phyloP scores from a whole-genome alignment of 257 asterid species.

The Linaria vulgaris region DNA sequence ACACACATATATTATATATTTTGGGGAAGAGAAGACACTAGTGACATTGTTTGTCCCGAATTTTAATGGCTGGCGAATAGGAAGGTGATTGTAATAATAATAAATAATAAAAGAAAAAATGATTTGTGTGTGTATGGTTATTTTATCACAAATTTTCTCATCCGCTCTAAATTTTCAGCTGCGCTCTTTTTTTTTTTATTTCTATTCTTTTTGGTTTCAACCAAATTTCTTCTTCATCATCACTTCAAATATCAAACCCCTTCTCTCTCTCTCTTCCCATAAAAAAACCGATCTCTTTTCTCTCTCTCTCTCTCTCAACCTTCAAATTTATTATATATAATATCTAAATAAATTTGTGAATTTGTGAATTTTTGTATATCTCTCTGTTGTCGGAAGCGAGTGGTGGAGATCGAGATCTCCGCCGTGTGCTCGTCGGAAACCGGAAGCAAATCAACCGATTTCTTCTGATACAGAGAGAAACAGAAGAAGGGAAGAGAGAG shows the following conservation, averaged over 20 bases:
- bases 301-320: conserved; percentile 21
- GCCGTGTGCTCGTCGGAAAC: conserved; percentile 48
- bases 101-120: not conserved
- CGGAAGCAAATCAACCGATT: conserved; percentile 18
- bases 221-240: not conserved
- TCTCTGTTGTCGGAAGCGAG: conserved; percentile 20
- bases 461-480: conserved; percentile 34
- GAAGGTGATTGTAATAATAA: not conserved
- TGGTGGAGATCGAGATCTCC: conserved; percentile 62
- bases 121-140: not conserved
- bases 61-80: not conserved
- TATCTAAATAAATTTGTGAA: no score
- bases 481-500: conserved; percentile 21
- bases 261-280: conserved; percentile 15
- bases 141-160: not conserved
- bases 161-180: not conserved
- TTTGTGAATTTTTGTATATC: no score
- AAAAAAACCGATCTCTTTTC: no score
- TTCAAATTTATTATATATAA: not conserved
- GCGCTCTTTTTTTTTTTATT: not conserved
- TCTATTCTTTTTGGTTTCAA: conserved; percentile 10
- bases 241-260: conserved; percentile 28
- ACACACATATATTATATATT: no score
- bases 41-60: no score
- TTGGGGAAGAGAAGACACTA: no score